phyloP scores from a whole-genome alignment of 1,139 yeast species.

The Kodamaea sp. region DNA sequence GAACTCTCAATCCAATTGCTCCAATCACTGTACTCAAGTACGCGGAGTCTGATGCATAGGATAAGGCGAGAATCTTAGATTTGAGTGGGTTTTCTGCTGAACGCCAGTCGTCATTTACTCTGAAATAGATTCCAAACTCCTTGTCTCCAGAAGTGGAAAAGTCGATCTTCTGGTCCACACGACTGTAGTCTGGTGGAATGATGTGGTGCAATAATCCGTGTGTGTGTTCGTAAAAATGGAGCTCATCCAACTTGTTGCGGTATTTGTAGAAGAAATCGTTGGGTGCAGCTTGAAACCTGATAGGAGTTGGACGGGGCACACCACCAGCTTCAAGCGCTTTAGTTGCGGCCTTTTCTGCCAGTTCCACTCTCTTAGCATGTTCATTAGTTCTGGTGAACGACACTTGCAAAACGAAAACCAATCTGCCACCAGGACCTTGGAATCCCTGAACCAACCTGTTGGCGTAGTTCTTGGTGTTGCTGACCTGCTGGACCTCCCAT shows the following conservation, averaged over 20 bases:
- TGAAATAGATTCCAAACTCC: conserved; percentile 36
- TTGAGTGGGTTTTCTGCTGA: conserved; percentile 24
- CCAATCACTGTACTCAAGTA: conserved; percentile 26
- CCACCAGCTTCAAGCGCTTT: conserved; percentile 12
- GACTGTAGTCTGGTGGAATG: conserved; percentile 31
- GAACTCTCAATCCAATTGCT: conserved; percentile 30
- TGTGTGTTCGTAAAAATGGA: conserved; percentile 30
- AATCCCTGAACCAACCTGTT: conserved; percentile 38
- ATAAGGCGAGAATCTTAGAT: conserved; percentile 22
- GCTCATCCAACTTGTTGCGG: conserved; percentile 28
- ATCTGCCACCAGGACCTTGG: conserved; percentile 30
- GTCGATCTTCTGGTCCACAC: conserved; percentile 16
- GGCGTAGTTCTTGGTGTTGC: conserved; percentile 39
- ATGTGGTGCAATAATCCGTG: conserved; percentile 34
- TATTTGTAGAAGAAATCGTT: conserved; percentile 34
- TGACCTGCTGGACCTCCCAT: conserved; percentile 35
- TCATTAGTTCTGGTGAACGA: conserved; percentile 38
- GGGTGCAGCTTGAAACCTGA: conserved; percentile 33
- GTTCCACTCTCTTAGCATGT: conserved; percentile 14
- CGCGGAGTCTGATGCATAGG: conserved; percentile 25
- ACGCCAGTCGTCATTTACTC: conserved; percentile 30
- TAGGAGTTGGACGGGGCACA: conserved; percentile 23
- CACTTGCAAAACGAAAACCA: conserved; percentile 35
- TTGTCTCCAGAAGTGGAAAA: conserved; percentile 27
- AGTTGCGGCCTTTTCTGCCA: conserved; percentile 13